A percentile compares a stretch with the other conserved stretches of the same genome.
Evolutionary conservation across 2,329 filamentous ascomycete species (phyloP).

Genomic region (Pseudocercospora fuligena): DNA sequence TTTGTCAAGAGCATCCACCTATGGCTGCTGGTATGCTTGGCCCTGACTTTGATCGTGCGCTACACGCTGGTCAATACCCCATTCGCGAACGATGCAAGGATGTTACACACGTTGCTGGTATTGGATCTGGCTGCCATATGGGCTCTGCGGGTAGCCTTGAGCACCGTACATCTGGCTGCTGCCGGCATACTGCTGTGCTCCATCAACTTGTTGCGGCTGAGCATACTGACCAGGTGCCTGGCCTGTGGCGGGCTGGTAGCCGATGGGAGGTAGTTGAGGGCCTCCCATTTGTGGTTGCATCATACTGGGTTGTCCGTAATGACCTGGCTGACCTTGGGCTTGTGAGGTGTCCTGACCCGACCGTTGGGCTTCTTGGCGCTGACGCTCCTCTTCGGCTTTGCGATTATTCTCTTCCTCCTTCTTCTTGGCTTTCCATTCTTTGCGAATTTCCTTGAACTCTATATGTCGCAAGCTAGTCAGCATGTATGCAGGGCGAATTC

Average conservation of each 20-base stretch:
- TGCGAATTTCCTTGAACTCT: conserved; percentile 99
- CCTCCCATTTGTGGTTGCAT: conserved; percentile 53
- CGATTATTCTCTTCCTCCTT: conserved; percentile 94
- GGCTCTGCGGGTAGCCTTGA: conserved; percentile 57
- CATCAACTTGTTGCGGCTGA: conserved; percentile 52
- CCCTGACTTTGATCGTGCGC: conserved; percentile 29
- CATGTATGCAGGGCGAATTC: conserved; percentile 33
- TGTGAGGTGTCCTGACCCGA: conserved; percentile 58
- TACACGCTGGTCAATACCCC: conserved; percentile 30
- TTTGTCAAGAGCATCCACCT: conserved; percentile 12
- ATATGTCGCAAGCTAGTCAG: conserved; percentile 44
- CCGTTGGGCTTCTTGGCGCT: conserved; percentile 67
- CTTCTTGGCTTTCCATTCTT: conserved; percentile 99
- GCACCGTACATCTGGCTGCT: conserved; percentile 50
- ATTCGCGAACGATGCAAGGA: conserved; percentile 19
- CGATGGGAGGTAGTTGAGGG: conserved; percentile 57
- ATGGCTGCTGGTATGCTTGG: conserved; percentile 30
- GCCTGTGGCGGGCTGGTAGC: conserved; percentile 54
- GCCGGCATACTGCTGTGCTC: conserved; percentile 54
- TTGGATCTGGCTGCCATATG: conserved; percentile 55
- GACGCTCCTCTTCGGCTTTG: conserved; percentile 86
- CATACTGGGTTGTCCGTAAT: conserved; percentile 50
- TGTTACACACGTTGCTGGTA: conserved; percentile 47
- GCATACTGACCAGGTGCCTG: conserved; percentile 53
- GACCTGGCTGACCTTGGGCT: conserved; percentile 55